These are phyloP conservation scores for Scutellaria barbata DNA, from an alignment of 257 asterid species.

Conservation along the genomic window DNA sequence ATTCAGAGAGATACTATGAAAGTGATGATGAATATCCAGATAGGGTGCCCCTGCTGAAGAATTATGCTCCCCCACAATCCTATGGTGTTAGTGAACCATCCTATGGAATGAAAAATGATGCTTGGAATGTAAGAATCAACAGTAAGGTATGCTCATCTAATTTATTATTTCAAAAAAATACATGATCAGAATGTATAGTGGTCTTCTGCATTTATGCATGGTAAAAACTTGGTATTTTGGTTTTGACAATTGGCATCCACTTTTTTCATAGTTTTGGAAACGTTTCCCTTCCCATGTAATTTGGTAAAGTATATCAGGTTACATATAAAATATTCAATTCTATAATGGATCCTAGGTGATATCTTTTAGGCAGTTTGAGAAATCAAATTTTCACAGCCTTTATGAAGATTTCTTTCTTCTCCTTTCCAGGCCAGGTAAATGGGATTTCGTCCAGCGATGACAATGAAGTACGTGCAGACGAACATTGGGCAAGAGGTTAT, in stretches of 20 bases:
- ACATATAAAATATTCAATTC: no score
- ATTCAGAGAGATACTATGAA: conserved; percentile 75
- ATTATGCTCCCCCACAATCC: conserved; percentile 70
- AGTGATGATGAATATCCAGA: conserved; percentile 92
- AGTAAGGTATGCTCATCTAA: conserved; percentile 61
- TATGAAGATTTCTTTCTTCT: conserved; percentile 17
- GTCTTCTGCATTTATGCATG: neutral
- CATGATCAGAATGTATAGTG: conserved; percentile 4
- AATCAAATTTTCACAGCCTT: neutral
- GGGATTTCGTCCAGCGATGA: neutral
- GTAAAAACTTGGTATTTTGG: neutral
- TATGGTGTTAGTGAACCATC: conserved; percentile 65
- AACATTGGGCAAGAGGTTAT: conserved; percentile 12
- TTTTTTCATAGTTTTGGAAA: conserved; percentile 1
- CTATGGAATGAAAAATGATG: conserved; percentile 60
- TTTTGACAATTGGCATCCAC: no score
- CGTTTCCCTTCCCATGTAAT: neutral
- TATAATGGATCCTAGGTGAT: no score
- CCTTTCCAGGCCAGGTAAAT: conserved; percentile 51
- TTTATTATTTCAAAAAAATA: conserved; percentile 8
- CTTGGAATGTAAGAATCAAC: conserved; percentile 70
- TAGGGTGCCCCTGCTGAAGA: conserved; percentile 84
- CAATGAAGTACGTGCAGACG: conserved; percentile 28
- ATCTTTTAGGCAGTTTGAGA: neutral
- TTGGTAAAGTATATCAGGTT: neutral